Percentiles rank a stretch among this genome's conserved stretches.
These are phyloP conservation scores for Crithidia expoeki DNA, from an alignment of 208 protist species.

Conservation along the genomic window DNA sequence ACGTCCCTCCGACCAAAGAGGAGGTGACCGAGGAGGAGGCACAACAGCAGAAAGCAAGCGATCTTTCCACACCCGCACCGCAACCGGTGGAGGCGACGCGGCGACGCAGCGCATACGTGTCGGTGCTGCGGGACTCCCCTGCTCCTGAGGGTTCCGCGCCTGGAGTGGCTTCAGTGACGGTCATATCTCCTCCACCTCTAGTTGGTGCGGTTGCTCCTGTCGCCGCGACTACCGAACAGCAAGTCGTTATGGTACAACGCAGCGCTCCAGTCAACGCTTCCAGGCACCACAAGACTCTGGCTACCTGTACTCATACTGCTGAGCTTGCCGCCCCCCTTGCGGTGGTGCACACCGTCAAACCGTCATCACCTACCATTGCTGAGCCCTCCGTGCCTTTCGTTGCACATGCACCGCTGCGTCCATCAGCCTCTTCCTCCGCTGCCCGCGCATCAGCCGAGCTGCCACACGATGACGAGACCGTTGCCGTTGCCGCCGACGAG, in stretches of 20 bases:
- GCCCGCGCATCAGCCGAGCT: background rate
- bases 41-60: background rate
- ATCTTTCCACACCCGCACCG: background rate
- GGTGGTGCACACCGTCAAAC: background rate
- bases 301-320: background rate
- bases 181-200: no score
- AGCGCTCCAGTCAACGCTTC: background rate
- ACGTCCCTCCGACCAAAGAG: slow-evolving; percentile 21
- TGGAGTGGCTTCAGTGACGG: background rate
- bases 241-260: background rate
- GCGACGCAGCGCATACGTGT: slow-evolving; percentile 1
- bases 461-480: background rate
- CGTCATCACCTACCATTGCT: background rate
- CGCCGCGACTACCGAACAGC: background rate
- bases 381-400: slow-evolving; percentile 1
- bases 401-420: slow-evolving; percentile 9
- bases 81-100: slow-evolving; percentile 17
- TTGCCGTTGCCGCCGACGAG: background rate
- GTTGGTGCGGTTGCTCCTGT: no score
- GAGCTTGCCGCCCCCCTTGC: background rate
- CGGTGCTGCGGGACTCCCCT: background rate
- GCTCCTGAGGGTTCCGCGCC: background rate
- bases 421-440: slow-evolving; percentile 4
- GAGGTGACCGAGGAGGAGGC: background rate
- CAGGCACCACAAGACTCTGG: background rate